These are phyloP conservation scores for Hagleromyces aurorensis DNA, from an alignment of 805 yeast genomes.

Conservation along the genomic window DNA sequence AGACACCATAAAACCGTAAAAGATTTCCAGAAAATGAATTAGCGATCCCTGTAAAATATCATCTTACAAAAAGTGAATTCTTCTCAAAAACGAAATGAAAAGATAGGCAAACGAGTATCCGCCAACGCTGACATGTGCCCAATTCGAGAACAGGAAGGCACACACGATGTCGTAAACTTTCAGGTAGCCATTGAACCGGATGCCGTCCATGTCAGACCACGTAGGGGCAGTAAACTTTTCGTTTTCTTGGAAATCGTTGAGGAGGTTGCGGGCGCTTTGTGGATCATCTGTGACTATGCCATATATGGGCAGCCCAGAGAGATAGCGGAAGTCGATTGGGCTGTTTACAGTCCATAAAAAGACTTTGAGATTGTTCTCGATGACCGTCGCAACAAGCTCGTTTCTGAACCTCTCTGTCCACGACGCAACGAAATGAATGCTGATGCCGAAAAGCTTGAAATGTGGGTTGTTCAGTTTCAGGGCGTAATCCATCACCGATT, in stretches of 20 bases:
- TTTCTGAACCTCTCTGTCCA: slow-evolving; percentile 35
- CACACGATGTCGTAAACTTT: slow-evolving; percentile 15
- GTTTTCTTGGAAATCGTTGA: slow-evolving; percentile 5
- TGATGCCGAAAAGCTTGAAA: slow-evolving; percentile 50
- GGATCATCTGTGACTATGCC: slow-evolving; percentile 31
- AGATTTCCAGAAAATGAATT: not conserved
- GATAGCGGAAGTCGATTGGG: slow-evolving; percentile 23
- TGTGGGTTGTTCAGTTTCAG: slow-evolving; percentile 33
- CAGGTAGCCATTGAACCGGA: slow-evolving; percentile 19
- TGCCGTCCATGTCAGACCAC: slow-evolving; percentile 16
- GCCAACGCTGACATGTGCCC: slow-evolving; percentile 21
- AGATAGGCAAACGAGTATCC: slow-evolving; percentile 21
- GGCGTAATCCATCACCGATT: slow-evolving; percentile 32
- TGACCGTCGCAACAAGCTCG: slow-evolving; percentile 25
- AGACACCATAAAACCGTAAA: not conserved
- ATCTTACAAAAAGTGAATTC: slow-evolving; percentile 12
- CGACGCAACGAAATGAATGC: slow-evolving; percentile 39
- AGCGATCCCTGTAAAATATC: too few species aligned
- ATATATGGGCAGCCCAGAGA: slow-evolving; percentile 23
- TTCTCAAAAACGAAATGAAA: slow-evolving; percentile 12
- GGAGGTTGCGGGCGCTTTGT: slow-evolving; percentile 12
- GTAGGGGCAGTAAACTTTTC: slow-evolving; percentile 14
- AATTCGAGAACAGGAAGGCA: slow-evolving; percentile 15
- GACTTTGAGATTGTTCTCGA: slow-evolving; percentile 30
- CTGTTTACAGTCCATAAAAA: slow-evolving; percentile 50